A percentile compares a stretch with the other conserved stretches of the same genome.
phyloP scores from a whole-genome alignment of 441 rosid species.

The Gossypium schwendimanii region DNA sequence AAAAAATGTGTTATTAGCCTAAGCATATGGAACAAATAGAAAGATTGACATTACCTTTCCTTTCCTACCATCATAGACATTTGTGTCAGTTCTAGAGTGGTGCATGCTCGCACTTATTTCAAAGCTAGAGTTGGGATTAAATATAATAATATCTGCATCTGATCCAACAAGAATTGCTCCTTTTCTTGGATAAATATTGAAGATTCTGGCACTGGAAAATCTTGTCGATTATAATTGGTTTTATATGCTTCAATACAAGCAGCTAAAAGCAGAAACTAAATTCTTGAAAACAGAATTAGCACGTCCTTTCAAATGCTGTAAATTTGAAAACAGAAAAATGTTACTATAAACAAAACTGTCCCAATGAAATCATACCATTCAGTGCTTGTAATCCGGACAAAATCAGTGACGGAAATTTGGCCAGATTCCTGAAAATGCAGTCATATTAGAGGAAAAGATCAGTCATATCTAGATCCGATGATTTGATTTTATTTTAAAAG shows the following conservation, averaged over 20 bases:
- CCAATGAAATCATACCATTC: slow-evolving; percentile 56
- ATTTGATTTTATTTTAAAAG: too few species aligned
- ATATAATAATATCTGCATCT: slow-evolving; percentile 82
- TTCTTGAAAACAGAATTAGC: background rate
- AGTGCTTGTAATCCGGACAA: slow-evolving; percentile 73
- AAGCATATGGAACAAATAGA: background rate
- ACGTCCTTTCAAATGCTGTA: background rate
- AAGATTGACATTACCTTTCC: slow-evolving; percentile 50
- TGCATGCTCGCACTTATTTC: slow-evolving; percentile 61
- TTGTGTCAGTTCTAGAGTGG: slow-evolving; percentile 79
- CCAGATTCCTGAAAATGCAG: slow-evolving; percentile 63
- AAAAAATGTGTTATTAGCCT: background rate
- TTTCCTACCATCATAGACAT: slow-evolving; percentile 64
- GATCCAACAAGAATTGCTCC: slow-evolving; percentile 85
- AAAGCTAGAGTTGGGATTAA: slow-evolving; percentile 80
- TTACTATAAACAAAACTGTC: background rate
- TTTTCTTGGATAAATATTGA: slow-evolving; percentile 83
- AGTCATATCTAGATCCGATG: background rate
- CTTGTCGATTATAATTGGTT: background rate
- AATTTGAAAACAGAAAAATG: background rate
- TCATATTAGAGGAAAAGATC: background rate
- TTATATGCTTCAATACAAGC: background rate
- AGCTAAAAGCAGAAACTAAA: background rate
- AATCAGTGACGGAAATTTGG: slow-evolving; percentile 72
- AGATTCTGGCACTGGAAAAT: slow-evolving; percentile 71